Percentiles rank a stretch among this genome's conserved stretches.
These are phyloP conservation scores for Chytriomyces sp. DNA, from an alignment of 192 early-diverging fungal genomes.

Conservation along the genomic window DNA sequence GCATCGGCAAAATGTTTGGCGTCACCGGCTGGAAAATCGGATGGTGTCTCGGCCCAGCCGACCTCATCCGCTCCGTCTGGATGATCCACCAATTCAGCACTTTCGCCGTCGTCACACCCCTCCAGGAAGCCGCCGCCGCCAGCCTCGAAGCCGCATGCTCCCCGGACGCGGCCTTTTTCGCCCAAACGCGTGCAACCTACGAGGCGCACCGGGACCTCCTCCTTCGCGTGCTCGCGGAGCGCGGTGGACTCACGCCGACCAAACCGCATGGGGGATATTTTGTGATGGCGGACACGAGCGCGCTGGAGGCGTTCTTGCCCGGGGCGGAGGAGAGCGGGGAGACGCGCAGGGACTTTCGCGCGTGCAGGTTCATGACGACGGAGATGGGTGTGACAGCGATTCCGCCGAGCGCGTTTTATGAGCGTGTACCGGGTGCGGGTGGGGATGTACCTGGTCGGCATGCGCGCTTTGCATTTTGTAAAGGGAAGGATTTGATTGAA, in stretches of 20 bases:
- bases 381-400: conserved; percentile 90
- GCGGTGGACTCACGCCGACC: conserved; percentile 74
- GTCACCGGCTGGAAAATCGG: conserved; percentile 97
- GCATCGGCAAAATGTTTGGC: conserved; percentile 92
- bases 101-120: conserved; percentile 86
- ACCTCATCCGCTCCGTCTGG: conserved; percentile 72
- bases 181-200: conserved; percentile 69
- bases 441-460: conserved; percentile 66
- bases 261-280: conserved; percentile 93
- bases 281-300: conserved; percentile 79
- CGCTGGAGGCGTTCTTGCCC: conserved; percentile 49
- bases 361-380: conserved; percentile 82
- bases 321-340: conserved; percentile 49
- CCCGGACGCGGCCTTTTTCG: conserved; percentile 62
- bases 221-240: conserved; percentile 67
- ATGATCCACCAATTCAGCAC: conserved; percentile 88
- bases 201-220: conserved; percentile 66
- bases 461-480: conserved; percentile 92
- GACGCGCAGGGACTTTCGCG: conserved; percentile 68
- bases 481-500: conserved; percentile 80
- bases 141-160: conserved; percentile 65
- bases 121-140: conserved; percentile 80
- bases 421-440: conserved; percentile 26
- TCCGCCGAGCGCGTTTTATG: conserved; percentile 90
- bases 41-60: conserved; percentile 80